Conservation (phyloP, 2,329 filamentous ascomycete genomes). For the Seiridium unicorne region DNA sequence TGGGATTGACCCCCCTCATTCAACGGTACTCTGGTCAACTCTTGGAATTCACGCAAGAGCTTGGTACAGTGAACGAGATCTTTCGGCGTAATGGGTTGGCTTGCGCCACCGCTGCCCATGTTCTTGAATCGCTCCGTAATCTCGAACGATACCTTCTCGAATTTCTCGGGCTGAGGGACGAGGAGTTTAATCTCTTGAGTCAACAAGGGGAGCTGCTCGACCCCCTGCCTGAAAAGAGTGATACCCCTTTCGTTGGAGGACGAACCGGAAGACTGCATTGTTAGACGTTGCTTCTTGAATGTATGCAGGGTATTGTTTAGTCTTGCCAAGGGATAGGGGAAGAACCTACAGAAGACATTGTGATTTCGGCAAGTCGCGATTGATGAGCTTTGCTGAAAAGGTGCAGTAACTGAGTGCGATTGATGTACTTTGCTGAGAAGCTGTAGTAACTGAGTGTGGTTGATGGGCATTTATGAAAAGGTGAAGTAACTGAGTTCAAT, state of each 20-base stretch:
- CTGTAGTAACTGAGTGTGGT: too few species aligned
- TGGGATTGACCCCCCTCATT: background rate
- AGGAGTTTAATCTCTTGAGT: background rate
- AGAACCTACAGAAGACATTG: background rate
- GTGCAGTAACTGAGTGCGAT: too few species aligned
- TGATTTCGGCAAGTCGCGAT: background rate
- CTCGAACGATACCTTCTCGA: background rate
- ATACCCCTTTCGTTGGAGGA: background rate
- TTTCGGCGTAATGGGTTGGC: background rate
- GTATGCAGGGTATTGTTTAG: background rate
- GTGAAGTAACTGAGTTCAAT: background rate
- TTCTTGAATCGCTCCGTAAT: background rate
- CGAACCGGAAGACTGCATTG: background rate
- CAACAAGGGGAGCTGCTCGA: background rate
- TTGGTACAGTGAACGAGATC: background rate
- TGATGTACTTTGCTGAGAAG: too few species aligned
- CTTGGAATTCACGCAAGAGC: background rate
- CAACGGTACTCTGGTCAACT: background rate
- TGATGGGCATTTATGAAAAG: background rate
- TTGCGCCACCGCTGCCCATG: background rate
- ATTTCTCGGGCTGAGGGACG: background rate
- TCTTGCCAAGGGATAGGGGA: background rate
- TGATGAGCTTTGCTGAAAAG: background rate
- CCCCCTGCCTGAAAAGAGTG: background rate
- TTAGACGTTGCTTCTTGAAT: background rate